Evolutionary conservation across 352 stramenopile species (phyloP), one percentile per base, ranked within the genome.

Genomic region (Pythium chondricola): DNA sequence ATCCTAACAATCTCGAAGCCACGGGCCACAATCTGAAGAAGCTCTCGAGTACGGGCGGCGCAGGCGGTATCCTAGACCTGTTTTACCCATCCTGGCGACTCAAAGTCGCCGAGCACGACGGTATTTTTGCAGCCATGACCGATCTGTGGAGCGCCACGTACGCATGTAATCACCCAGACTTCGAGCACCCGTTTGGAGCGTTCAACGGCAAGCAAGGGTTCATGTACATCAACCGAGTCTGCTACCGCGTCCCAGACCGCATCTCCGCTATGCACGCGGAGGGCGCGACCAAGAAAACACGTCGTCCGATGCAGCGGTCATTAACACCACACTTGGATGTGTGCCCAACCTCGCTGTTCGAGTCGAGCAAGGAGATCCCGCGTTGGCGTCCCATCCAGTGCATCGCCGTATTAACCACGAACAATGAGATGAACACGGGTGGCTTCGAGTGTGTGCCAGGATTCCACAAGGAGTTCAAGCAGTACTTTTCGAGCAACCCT

Each of bases 1-100:
- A 92, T 38, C 74, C 79, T 38, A 38, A 78, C 13, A 70, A 93
- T 44, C 67, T 94, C 36, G 63, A 65, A 35, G 40, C 50, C 33
- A 95, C 79, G 0, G 78, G 74, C 10, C 47, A 76, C 14, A 73
- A 85, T 43, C 63, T 95, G 9, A 78, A 82, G 48, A 82, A 83
- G 38, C 58, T 96, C 8, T 95, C 86, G 37, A 94, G 81, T 51
- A 95, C 86, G 5, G 73, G 76, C n/a, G 86, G 86, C 30, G 81
- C 86, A 21, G 86, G 85, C 32, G 85, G 85, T 20, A 89, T 96
- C 36, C 53, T 96, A 6, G 86, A 96, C 35, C 57, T 96, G 6
- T 96, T 95, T 40, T 95, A 96, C 58, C 71, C 82, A 24, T 86
- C 79, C 20, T 96, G 86, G 85, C 81, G 88, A 17, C 65, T 96